A percentile compares a stretch with the other conserved stretches of the same genome.
These are phyloP conservation scores for Gynandropsis gynandra DNA, from an alignment of 345 rosid genomes.

Conservation along the genomic window DNA sequence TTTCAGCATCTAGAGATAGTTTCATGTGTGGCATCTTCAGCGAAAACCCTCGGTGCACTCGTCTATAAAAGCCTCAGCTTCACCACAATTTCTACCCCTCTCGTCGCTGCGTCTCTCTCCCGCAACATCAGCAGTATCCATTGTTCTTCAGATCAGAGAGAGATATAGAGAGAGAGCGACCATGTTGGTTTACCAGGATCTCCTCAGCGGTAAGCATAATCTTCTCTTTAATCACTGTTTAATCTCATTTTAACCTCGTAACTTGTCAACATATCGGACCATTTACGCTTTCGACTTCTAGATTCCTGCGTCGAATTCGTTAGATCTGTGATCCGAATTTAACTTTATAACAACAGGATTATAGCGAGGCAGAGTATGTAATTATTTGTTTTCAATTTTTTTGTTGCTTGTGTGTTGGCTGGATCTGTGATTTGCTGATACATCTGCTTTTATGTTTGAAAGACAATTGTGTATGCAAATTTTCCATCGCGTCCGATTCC, in stretches of 20 bases:
- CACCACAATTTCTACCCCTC: constrained; percentile 4
- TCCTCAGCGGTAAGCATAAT: constrained; percentile 41
- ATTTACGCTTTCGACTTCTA: neutral
- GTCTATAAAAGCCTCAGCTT: constrained; percentile 19
- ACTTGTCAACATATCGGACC: neutral
- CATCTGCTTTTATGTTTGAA: too few species aligned
- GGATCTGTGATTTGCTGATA: constrained; percentile 14
- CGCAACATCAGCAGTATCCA: constrained; percentile 6
- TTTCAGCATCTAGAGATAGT: neutral
- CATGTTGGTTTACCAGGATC: constrained; percentile 97
- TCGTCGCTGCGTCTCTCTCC: constrained; percentile 32
- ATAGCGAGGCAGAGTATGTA: neutral
- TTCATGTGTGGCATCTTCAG: constrained; percentile 8
- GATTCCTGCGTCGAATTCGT: neutral
- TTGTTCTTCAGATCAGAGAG: constrained; percentile 26
- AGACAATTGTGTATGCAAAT: too few species aligned
- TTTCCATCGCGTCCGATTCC: too few species aligned
- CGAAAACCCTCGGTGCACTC: constrained; percentile 19
- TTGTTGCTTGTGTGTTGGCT: neutral
- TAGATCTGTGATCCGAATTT: constrained; percentile 15
- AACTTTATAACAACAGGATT: neutral
- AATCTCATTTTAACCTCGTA: neutral
- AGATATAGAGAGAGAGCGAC: constrained; percentile 34
- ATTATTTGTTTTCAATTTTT: neutral
- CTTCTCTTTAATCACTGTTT: neutral